phyloP scores from a whole-genome alignment of 768 basidiomycete genomes.

The Kwoniella dendrophila region DNA sequence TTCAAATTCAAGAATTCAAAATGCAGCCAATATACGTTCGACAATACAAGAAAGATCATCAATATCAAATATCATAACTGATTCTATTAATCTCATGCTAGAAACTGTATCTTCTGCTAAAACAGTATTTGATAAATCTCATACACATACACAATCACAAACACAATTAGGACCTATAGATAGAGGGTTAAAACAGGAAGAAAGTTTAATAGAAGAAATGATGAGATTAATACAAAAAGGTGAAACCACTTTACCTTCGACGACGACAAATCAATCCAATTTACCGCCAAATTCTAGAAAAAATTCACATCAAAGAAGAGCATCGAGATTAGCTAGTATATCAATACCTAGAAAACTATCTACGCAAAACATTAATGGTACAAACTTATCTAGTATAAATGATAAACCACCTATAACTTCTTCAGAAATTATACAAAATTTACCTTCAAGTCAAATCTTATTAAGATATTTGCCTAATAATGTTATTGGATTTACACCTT shows the following conservation, averaged over 20 bases:
- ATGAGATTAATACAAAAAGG: constrained; percentile 43
- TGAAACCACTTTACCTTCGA: constrained; percentile 18
- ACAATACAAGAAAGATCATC: constrained; percentile 26
- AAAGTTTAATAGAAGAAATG: constrained; percentile 47
- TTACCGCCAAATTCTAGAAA: neutral
- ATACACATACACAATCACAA: too few relatives aligned
- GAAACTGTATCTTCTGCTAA: constrained; percentile 34
- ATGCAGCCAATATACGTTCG: constrained; percentile 19
- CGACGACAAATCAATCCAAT: neutral
- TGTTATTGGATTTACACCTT: constrained; percentile 79
- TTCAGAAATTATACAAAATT: constrained; percentile 65
- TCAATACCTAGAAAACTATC: constrained; percentile 43
- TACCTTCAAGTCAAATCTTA: constrained; percentile 83
- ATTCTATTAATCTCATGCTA: constrained; percentile 34
- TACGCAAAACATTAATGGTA: constrained; percentile 2
- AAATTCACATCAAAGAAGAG: constrained; percentile 42
- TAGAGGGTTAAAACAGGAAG: neutral
- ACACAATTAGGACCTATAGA: too few relatives aligned
- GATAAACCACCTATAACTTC: constrained; percentile 69
- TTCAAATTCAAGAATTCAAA: constrained; percentile 27
- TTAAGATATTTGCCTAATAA: constrained; percentile 68
- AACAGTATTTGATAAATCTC: constrained; percentile 29
- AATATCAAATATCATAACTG: constrained; percentile 29
- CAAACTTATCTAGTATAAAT: neutral
- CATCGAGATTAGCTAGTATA: constrained; percentile 57